Evolutionary conservation across 2,329 filamentous ascomycete species (phyloP), one percentile per base, ranked within the genome.

Genomic region (Hypoxylon sp.): DNA sequence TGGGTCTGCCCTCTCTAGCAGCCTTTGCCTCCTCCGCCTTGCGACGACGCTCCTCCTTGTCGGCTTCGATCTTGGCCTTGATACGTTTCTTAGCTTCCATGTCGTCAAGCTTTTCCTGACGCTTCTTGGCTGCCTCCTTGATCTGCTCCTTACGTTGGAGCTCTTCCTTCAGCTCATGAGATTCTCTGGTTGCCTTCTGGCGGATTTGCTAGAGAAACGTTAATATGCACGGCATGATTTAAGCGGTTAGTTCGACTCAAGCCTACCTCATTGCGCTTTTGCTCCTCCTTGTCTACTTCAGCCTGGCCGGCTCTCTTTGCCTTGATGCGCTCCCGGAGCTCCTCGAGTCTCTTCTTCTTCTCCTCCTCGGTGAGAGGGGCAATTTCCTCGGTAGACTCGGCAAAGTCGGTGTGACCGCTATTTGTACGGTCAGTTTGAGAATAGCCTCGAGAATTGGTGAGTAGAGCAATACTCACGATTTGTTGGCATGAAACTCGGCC

Each of bases 331-430:
- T 88, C 84, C 30, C 89, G 87, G 47, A 97, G 85, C 73, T 96
- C 92, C 30, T 88, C 84, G 2, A 99, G 85, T 73, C 87, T 91
- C n/a, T 88, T 85, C 75, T 90, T 90, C 84, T 96, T 97, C 81
- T 99, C 91, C 66, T 96, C 94, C 71, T 95, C 94, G 0, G 94
- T 97, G 74, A 99, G 82, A 0, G 95, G 93, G 2, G 92, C 91
- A 71, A 99, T 90, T 76, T 96, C 94, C 74, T 98, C 95, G 3
- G 92, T 95, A 0, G 94, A 97, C 78, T 99, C 94, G 19, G 91
- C 87, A 77, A 99, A 99, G 79, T 97, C 91, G 48, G 90, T 88
- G 79, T 99, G 96, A 51, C 93, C 91, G 7, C 89, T 92, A 39
- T 19, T 8, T 23, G 11, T 8, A 21, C 8, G 7, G 25, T 50